These are phyloP conservation scores for Arachnomyces sp. DNA, from an alignment of 2,329 filamentous ascomycete genomes.

Conservation along the genomic window DNA sequence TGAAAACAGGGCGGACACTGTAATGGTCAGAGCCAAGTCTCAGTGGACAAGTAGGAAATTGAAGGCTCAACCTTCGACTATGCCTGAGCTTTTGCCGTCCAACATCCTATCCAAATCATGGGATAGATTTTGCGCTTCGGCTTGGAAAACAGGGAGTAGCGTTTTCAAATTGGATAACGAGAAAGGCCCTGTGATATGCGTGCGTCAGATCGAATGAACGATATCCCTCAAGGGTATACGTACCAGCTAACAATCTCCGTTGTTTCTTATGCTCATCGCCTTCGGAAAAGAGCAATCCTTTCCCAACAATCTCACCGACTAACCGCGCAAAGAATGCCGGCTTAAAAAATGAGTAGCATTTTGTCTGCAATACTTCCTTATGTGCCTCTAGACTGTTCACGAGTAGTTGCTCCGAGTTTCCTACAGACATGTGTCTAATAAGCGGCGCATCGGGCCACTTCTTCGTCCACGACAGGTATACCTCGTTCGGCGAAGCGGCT, in stretches of 20 bases:
- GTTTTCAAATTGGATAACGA: constrained; percentile 26
- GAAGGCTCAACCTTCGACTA: no score
- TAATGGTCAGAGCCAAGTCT: no score
- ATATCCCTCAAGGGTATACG: constrained; percentile 8
- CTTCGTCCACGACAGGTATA: constrained; percentile 26
- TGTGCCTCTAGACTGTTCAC: constrained; percentile 31
- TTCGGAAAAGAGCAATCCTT: constrained; percentile 32
- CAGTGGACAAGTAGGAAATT: no score
- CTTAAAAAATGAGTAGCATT: constrained; percentile 35
- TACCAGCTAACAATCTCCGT: constrained; percentile 23
- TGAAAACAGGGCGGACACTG: constrained; percentile 21
- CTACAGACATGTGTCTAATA: constrained; percentile 32
- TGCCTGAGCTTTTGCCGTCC: background rate
- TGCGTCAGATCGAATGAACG: background rate
- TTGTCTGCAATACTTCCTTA: constrained; percentile 32
- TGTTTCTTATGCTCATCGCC: constrained; percentile 28
- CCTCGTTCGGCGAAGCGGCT: constrained; percentile 19
- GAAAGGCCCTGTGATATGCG: constrained; percentile 22
- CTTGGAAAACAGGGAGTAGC: constrained; percentile 32
- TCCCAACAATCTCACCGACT: constrained; percentile 30
- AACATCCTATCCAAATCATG: background rate
- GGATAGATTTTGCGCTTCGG: constrained; percentile 23
- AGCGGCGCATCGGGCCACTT: constrained; percentile 29
- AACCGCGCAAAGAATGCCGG: constrained; percentile 26
- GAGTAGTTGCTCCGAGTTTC: constrained; percentile 31